Evolutionary conservation across 805 yeast genomes (phyloP).

Genomic region (Torulaspora gathmanii): DNA sequence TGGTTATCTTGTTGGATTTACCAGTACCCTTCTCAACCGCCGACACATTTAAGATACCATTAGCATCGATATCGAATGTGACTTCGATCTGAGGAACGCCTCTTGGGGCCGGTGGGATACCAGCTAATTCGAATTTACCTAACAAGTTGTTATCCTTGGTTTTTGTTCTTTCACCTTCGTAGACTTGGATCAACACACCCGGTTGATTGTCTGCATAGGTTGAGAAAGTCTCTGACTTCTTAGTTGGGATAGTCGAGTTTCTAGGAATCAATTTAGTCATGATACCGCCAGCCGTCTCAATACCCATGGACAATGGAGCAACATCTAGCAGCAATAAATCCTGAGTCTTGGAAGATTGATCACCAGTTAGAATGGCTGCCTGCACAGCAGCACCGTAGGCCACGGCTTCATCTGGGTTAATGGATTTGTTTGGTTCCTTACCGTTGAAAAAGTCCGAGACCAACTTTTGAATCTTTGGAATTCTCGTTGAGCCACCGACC

Average conservation of each 20-base stretch:
- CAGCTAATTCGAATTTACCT: conserved; percentile 94
- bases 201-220: conserved; percentile 98
- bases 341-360: conserved; percentile 92
- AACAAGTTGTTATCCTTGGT: conserved; percentile 93
- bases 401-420: conserved; percentile 98
- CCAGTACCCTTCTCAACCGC: conserved; percentile 99
- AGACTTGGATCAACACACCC: conserved; percentile 95
- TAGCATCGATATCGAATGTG: conserved; percentile 94
- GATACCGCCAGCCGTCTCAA: conserved; percentile 99
- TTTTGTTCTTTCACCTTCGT: conserved; percentile 96
- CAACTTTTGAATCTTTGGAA: conserved; percentile 93
- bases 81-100: conserved; percentile 98
- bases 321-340: conserved; percentile 92
- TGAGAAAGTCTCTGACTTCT: conserved; percentile 94
- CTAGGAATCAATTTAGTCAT: conserved; percentile 97
- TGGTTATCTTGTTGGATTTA: conserved; percentile 93
- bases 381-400: conserved; percentile 99
- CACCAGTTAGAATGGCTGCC: conserved; percentile 96
- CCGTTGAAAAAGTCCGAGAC: conserved; percentile 96
- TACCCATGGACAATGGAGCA: conserved; percentile 95
- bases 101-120: conserved; percentile 98
- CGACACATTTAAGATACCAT: conserved; percentile 93
- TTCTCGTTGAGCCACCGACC: conserved; percentile 98
- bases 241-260: conserved; percentile 95
- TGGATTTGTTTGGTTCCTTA: conserved; percentile 93